These are phyloP conservation scores for Craterostigma plantagineum DNA, from an alignment of 257 asterid species.

Conservation along the genomic window DNA sequence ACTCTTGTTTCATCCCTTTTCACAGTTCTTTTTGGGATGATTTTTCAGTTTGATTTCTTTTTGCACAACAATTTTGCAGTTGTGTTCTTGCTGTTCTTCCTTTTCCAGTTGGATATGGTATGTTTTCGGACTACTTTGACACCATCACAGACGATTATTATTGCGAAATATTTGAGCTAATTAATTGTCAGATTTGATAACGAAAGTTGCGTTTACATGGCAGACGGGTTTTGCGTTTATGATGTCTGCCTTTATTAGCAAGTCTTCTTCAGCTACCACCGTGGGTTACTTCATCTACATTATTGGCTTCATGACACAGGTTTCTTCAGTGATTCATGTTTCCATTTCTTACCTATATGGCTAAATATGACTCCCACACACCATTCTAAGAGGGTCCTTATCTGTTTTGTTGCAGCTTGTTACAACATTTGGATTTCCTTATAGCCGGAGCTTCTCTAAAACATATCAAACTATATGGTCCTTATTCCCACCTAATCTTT, in stretches of 20 bases:
- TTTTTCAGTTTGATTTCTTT: constrained; percentile 85
- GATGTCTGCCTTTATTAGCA: constrained; percentile 61
- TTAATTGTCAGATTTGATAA: constrained; percentile 3
- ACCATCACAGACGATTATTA: not conserved
- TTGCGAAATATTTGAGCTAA: not conserved
- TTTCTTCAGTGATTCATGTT: constrained; percentile 8
- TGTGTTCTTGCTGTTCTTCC: constrained; percentile 63
- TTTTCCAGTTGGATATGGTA: constrained; percentile 82
- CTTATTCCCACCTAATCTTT: constrained; percentile 87
- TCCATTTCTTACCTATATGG: not conserved
- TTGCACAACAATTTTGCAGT: constrained; percentile 54
- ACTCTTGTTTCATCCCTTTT: constrained; percentile 51
- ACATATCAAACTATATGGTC: constrained; percentile 52
- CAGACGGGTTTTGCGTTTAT: constrained; percentile 76
- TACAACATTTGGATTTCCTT: constrained; percentile 82
- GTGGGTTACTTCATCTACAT: constrained; percentile 55
- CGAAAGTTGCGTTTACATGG: constrained; percentile 37
- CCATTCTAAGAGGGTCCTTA: constrained; percentile 2
- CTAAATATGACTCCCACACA: not conserved
- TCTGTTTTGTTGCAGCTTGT: constrained; percentile 44
- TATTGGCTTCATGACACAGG: constrained; percentile 77
- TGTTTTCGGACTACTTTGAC: constrained; percentile 13
- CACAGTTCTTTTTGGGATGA: constrained; percentile 80
- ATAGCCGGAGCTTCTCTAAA: constrained; percentile 23
- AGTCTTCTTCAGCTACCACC: constrained; percentile 65